These are phyloP conservation scores for Fragaria vesca DNA, from an alignment of 306 rosid species.

Conservation along the genomic window DNA sequence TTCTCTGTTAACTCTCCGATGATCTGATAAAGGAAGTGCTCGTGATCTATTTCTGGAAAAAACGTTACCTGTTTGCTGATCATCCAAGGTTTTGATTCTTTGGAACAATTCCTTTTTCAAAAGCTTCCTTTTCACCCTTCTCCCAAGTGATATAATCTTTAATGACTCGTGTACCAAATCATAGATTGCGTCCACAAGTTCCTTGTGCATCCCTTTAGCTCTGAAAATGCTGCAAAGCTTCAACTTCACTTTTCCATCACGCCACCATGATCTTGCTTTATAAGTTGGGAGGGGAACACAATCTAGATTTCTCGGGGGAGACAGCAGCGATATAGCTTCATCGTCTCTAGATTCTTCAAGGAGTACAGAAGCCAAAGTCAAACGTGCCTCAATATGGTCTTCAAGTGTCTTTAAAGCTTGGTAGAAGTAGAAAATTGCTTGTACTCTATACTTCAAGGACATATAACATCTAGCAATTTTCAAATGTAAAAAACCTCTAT, in stretches of 20 bases:
- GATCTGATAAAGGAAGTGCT: constrained; percentile 57
- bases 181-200: constrained; percentile 43
- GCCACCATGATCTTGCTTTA: constrained; percentile 72
- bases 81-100: constrained; percentile 55
- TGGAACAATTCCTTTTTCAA: constrained; percentile 54
- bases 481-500: constrained; percentile 40
- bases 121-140: constrained; percentile 64
- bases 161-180: constrained; percentile 45
- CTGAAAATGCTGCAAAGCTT: constrained; percentile 43
- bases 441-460: constrained; percentile 53
- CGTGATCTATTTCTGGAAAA: constrained; percentile 63
- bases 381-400: constrained; percentile 66
- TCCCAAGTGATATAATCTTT: constrained; percentile 34
- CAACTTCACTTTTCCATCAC: constrained; percentile 48
- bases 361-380: constrained; percentile 76
- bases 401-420: constrained; percentile 64
- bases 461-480: constrained; percentile 73
- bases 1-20: constrained; percentile 75
- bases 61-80: constrained; percentile 49
- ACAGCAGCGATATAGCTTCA: constrained; percentile 73
- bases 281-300: constrained; percentile 42
- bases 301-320: constrained; percentile 61
- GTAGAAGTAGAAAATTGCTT: constrained; percentile 58
- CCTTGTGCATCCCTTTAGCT: constrained; percentile 43
- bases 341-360: constrained; percentile 73